Evolutionary conservation across 2,329 filamentous ascomycete genomes (phyloP), one percentile per base, ranked within the genome.

Genomic region (Pseudogymnoascus sp.): DNA sequence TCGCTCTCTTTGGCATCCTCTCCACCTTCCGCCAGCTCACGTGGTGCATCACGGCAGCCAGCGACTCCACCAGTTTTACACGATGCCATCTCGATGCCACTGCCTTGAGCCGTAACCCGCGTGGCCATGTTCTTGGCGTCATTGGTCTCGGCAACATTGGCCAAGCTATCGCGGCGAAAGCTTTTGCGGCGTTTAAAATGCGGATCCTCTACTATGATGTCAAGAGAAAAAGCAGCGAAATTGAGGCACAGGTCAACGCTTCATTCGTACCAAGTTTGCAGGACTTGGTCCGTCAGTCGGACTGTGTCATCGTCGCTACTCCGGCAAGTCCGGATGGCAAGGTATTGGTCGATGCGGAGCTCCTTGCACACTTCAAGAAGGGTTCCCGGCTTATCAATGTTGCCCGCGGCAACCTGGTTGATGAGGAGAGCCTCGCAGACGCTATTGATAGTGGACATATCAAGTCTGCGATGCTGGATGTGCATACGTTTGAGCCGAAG

Each of bases 121-220:
- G 83, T 16, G 78, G 80, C 11, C 82, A 84, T 62, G 76, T 76
- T 0, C 78, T 91, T 0, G 89, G 87, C 0, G 80, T 91, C 29
- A 81, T 92, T 26, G 89, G 89, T 0, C 78, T 91, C 2, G 88
- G 88, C 2, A 85, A 86, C 65, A 86, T 88, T 66, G 85, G 86
- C 2, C 82, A 81, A 67, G 78, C 78, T 37, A 80, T 91, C 18
- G 88, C 85, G 0, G 72, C 81, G 59, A 88, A 86, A 68, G 83
- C 81, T 0, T 72, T 75, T 26, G 68, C 77, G 0, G 83, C 82
- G 0, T 87, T 90, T 67, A 85, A 83, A 42, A 91, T 91, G 88
- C 75, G 79, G 40, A 81, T 91, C 37, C 75, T 80, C 64, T 90
- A 89, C 71, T 78, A 82, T 70, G 86, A 90, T 71, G 74, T 87